Evolutionary conservation across 108 stramenopile genomes (phyloP).

Genomic region (Chaetoceros tenuissimus): DNA sequence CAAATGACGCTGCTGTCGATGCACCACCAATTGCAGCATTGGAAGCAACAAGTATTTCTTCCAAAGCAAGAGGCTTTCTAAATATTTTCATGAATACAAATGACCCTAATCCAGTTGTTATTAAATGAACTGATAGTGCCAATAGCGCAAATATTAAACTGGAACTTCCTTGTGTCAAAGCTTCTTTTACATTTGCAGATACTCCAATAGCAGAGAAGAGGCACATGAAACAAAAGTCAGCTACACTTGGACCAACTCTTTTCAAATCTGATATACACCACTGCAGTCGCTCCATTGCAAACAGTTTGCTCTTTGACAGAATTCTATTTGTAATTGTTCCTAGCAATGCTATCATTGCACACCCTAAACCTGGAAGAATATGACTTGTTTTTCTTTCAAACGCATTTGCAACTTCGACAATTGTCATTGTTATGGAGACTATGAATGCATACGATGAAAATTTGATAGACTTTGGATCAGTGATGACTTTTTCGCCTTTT

Average conservation of each 20-base stretch:
- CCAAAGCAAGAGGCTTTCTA: constrained; percentile 18
- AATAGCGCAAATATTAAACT: constrained; percentile 36
- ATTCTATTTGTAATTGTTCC: constrained; percentile 2
- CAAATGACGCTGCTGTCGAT: constrained; percentile 70
- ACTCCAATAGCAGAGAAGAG: constrained; percentile 67
- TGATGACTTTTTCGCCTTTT: constrained; percentile 1
- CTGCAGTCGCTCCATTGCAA: too few species aligned
- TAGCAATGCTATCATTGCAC: constrained; percentile 1
- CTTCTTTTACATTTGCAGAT: constrained; percentile 38
- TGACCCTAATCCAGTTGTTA: constrained; percentile 25
- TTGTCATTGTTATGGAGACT: constrained; percentile 43
- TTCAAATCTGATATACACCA: constrained; percentile 21
- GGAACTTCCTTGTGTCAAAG: constrained; percentile 22
- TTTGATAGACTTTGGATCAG: background rate
- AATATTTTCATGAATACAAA: constrained; percentile 7
- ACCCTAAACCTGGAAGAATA: background rate
- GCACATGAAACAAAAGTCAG: constrained; percentile 42
- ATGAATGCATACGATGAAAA: constrained; percentile 56
- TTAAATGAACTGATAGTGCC: constrained; percentile 42
- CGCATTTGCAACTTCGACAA: background rate
- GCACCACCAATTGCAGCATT: constrained; percentile 83
- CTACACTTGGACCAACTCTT: constrained; percentile 17
- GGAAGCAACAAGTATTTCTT: constrained; percentile 64
- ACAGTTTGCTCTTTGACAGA: constrained; percentile 5
- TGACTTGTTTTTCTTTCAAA: background rate